A percentile compares a stretch with the other conserved stretches of the same genome.
phyloP scores from a whole-genome alignment of 495 filamentous ascomycete species.

The Chaetomidium leptoderma region DNA sequence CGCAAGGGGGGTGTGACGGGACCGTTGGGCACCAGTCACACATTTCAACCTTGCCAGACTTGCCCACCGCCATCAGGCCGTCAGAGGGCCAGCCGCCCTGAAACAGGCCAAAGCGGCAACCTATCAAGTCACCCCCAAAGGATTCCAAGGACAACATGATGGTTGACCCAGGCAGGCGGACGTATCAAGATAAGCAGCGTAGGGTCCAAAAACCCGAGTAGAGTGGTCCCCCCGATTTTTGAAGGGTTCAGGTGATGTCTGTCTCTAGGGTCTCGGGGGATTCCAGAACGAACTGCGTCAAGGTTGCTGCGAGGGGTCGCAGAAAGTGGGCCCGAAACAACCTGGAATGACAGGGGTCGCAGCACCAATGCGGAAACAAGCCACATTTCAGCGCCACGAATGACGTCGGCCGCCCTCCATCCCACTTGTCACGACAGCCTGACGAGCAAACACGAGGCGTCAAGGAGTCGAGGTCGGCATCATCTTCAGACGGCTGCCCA shows the following conservation, averaged over 20 bases:
- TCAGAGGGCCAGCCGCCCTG: constrained; percentile 28
- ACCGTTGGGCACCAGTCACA: constrained; percentile 36
- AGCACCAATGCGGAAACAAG: constrained; percentile 18
- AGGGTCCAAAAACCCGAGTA: too few relatives aligned
- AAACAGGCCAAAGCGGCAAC: constrained; percentile 30
- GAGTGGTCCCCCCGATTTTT: too few relatives aligned
- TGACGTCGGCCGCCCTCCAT: constrained; percentile 29
- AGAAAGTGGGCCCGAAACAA: constrained; percentile 4
- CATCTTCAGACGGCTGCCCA: too few relatives aligned
- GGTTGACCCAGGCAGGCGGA: too few relatives aligned
- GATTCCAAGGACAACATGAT: too few relatives aligned
- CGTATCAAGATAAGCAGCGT: too few relatives aligned
- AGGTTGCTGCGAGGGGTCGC: too few relatives aligned
- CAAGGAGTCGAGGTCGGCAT: too few relatives aligned
- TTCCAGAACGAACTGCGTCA: too few relatives aligned
- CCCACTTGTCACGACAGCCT: background rate
- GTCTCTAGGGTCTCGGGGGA: too few relatives aligned
- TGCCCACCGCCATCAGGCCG: constrained; percentile 20
- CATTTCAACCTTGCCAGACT: constrained; percentile 24
- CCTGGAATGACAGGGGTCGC: constrained; percentile 7
- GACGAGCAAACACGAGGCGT: background rate
- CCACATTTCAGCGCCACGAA: constrained; percentile 40
- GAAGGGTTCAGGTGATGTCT: too few relatives aligned
- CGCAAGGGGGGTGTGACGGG: background rate
- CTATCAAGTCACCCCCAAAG: constrained; percentile 22